Base-by-base conservation (phyloP, 139 green algal species). In the Chlamydomonas asymmetrica region DNA sequence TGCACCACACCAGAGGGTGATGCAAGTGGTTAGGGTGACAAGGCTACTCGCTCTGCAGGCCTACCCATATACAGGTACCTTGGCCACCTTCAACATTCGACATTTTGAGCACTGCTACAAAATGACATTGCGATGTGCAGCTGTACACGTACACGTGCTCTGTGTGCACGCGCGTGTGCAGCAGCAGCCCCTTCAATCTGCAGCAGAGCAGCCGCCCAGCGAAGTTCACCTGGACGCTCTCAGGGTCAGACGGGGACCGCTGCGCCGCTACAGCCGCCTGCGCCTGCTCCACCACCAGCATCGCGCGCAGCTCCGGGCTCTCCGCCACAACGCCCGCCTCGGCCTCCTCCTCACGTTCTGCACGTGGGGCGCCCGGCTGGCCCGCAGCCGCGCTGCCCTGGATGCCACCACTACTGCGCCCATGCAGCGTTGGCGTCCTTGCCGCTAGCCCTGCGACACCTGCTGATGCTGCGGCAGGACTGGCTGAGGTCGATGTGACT, bases 191-290 rank as follows among this genome's bases (percentile, higher is more conserved):
- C 48, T 2, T 18, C 61, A 20, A 27, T n/a, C 63, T 41, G 64
- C 38, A 16, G 74, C 63, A 1, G 54, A 38, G 2, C 35, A 49
- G 0, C 62, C 54, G 22, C 50, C 60, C 0, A 43, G 32, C 1
- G 74, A 64, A 32, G 48, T 40, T 1, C 52, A 76, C 70, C 70
- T 76, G 49, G 40, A 76, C 70, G 57, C 70, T 68, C 16, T 67
- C 70, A 5, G 70, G 40, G 10, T 67, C 70, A 31, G 70, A 76
- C 5, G 69, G 54, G 29, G 29, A 54, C 16, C 54, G 38, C n/a
- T 39, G 25, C 69, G 37, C 23, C 1, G 29, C 16, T 8, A 2
- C 13, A n/a, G 59, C 59, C 6, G 59, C 31, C 32, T 13, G 7
- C 56, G 56, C 56, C 7, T 23, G 23, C 29, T 6, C 2, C 29